These are phyloP conservation scores for Cystobasidiaceae sp. DNA, from an alignment of 1,284 basidiomycete genomes.

Conservation along the genomic window DNA sequence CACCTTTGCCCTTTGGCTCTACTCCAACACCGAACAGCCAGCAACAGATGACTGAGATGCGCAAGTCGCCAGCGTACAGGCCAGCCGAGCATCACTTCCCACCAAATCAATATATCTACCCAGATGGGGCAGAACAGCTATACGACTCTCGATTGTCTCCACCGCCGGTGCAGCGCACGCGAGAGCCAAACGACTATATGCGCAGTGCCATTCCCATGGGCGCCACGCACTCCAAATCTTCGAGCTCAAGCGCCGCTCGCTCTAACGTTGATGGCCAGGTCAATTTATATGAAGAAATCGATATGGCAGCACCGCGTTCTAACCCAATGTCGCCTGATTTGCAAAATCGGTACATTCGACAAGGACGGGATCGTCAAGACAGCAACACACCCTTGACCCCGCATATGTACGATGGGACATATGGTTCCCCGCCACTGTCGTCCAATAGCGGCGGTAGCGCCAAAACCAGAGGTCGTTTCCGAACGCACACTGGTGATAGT, in stretches of 20 bases:
- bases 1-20: too few species aligned
- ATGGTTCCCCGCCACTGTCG: constrained; percentile 5
- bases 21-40: too few species aligned
- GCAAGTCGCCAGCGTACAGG: too few species aligned
- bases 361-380: constrained; percentile 3
- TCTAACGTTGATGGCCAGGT: too few species aligned
- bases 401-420: constrained; percentile 17
- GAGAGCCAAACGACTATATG: neutral
- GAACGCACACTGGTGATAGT: constrained; percentile 8
- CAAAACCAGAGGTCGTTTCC: neutral
- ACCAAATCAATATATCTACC: too few species aligned
- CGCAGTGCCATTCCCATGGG: constrained; percentile 9
- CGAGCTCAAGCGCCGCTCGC: neutral
- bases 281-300: constrained; percentile 6
- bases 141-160: neutral
- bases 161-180: neutral
- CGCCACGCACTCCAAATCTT: neutral
- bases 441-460: neutral
- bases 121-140: too few species aligned
- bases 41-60: too few species aligned
- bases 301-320: neutral
- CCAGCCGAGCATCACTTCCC: too few species aligned
- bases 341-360: neutral
- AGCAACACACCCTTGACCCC: constrained; percentile 12
- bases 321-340: neutral